These are phyloP conservation scores for Ulmus americana DNA, from an alignment of 331 rosid genomes.

Conservation along the genomic window DNA sequence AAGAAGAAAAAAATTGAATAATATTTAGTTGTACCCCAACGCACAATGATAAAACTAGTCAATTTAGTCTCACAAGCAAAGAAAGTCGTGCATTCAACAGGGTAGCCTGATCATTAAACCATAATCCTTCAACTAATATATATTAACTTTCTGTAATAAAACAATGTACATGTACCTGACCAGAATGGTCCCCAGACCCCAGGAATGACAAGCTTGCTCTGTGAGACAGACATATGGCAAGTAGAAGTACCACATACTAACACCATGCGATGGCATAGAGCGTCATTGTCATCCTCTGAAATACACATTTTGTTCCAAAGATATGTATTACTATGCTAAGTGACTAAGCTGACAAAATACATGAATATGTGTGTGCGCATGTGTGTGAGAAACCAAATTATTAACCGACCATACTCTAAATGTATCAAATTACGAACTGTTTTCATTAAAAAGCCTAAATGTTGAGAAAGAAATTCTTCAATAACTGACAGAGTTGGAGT, in stretches of 20 bases:
- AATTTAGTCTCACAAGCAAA: not conserved
- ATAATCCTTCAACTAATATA: not conserved
- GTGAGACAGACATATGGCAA: conserved; percentile 89
- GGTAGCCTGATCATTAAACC: conserved; percentile 5
- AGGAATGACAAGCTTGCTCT: conserved; percentile 73
- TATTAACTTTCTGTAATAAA: conserved; percentile 2
- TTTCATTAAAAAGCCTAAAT: too few relatives aligned
- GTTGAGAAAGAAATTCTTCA: too few relatives aligned
- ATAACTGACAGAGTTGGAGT: too few relatives aligned
- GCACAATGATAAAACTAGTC: conserved; percentile 11
- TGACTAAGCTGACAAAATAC: conserved; percentile 9
- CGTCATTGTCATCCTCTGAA: conserved; percentile 57
- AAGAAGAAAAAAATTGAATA: conserved; percentile 15
- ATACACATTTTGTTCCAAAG: conserved; percentile 18
- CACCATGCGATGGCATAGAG: conserved; percentile 64
- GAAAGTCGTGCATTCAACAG: not conserved
- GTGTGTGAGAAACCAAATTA: too few relatives aligned
- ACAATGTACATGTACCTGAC: conserved; percentile 72
- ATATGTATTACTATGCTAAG: conserved; percentile 17
- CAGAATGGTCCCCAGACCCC: conserved; percentile 99
- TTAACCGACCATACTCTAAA: too few relatives aligned
- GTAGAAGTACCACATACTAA: conserved; percentile 97
- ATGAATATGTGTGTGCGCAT: not conserved
- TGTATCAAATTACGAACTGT: too few relatives aligned
- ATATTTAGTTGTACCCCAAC: conserved; percentile 8